These are phyloP conservation scores for Ailanthus altissimus DNA, from an alignment of 345 rosid genomes.

Conservation along the genomic window DNA sequence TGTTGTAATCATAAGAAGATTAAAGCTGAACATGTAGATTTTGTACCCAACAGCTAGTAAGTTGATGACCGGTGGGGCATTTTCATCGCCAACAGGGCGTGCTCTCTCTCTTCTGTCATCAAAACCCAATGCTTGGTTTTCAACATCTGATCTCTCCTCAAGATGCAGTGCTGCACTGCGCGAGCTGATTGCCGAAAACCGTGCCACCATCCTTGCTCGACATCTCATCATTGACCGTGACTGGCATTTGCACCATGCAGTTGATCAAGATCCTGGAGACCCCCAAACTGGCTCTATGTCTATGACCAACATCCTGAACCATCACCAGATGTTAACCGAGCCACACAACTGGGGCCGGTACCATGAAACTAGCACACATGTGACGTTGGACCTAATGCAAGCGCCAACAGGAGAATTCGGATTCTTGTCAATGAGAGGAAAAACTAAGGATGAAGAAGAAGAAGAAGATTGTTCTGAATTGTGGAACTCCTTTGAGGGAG, in stretches of 20 bases:
- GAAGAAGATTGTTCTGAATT: conserved; percentile 38
- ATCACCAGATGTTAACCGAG: conserved; percentile 18
- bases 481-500: conserved; percentile 39
- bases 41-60: conserved; percentile 18
- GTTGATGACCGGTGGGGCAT: conserved; percentile 25
- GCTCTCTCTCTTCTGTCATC: conserved; percentile 86
- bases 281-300: conserved; percentile 16
- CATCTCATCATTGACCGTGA: conserved; percentile 39
- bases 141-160: conserved; percentile 47
- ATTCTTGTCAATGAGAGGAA: conserved; percentile 28
- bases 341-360: conserved; percentile 30
- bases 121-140: conserved; percentile 33
- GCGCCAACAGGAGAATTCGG: conserved; percentile 42
- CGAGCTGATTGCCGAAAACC: conserved; percentile 54
- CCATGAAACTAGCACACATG: conserved; percentile 29
- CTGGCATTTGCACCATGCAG: conserved; percentile 23
- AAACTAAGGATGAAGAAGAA: conserved; percentile 34
- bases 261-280: conserved; percentile 6
- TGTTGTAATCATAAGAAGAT: neutral
- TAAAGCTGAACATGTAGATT: neutral
- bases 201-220: conserved; percentile 38
- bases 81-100: conserved; percentile 33
- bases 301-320: neutral
- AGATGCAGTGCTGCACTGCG: conserved; percentile 53
- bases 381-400: conserved; percentile 57